Percentiles rank a stretch among this genome's conserved stretches.
phyloP scores from a whole-genome alignment of 1,139 yeast genomes.

The Sugiyamaella xylanicola region DNA sequence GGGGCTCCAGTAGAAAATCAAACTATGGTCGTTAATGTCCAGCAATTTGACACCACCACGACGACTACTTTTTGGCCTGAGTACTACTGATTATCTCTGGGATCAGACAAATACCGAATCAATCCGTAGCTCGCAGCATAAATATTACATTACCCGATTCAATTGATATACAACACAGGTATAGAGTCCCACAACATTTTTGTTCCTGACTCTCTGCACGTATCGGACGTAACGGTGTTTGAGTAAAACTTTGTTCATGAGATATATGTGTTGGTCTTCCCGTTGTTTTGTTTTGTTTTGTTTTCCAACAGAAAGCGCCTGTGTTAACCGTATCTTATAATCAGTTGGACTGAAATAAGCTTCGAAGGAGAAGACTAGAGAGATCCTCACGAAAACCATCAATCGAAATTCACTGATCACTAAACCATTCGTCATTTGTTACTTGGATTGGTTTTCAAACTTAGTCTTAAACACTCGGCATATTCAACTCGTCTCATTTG shows the following conservation, averaged over 20 bases:
- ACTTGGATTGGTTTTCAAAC: background rate
- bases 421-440: background rate
- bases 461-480: background rate
- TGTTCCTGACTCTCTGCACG: constrained; percentile 1
- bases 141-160: constrained; percentile 11
- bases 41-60: background rate
- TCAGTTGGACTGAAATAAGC: too few species aligned
- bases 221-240: constrained; percentile 2
- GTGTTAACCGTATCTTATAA: too few species aligned
- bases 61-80: background rate
- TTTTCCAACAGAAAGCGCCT: too few species aligned
- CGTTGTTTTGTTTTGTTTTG: background rate
- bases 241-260: background rate
- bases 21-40: background rate
- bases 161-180: background rate
- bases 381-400: too few species aligned
- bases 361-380: too few species aligned
- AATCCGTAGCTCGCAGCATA: background rate
- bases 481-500: background rate
- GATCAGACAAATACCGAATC: background rate
- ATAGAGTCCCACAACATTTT: background rate
- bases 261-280: background rate
- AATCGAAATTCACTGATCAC: background rate
- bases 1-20: constrained; percentile 3
- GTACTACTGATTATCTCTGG: background rate